Base-by-base conservation (phyloP, 148 eudicot species). In the Pouteria glomerata region DNA sequence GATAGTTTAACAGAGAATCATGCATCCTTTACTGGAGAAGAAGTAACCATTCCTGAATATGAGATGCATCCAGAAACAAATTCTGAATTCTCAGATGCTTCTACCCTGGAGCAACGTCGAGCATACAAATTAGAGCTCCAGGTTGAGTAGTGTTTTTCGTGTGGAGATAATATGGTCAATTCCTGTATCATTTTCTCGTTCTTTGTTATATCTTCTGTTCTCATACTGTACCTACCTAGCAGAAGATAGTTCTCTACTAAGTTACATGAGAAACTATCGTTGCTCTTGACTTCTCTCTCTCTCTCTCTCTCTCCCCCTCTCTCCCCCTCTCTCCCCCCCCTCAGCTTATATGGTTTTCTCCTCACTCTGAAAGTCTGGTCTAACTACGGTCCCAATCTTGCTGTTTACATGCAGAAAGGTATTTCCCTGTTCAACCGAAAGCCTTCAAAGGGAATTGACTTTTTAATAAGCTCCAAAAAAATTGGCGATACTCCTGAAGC, bases 401-500 rank as follows among this genome's bases (percentile, higher is more conserved):
- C 61, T 55, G 72, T 68, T 63, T 78, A 51, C 73, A n/a, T 86
- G 96, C 96, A 95, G 99, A 95, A 95, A 76, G 99, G 99, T 53
- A 77, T 92, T 72, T 80, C 94, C 15, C 75, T 89, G 78, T 95
- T 95, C 82, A 95, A 95, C 77, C 76, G 94, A 71, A 95, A 91
- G 76, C 97, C 99, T 77, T 87, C 97, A 63, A 95, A 89, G 87
- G 99, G 99, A 59, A 81, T 95, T 64, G 97, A 89, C 21, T 95
- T 89, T 70, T 71, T 95, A 71, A 85, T 88, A 72, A 91, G 86
- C 80, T 77, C 88, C 69, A 88, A 90, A 78, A 95, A 91, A 69
- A 78, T 91, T 70, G 90, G 85, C 53, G 75, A 79, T 44, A 84
- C 99, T 71, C 94, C 99, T 2, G 99, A 95, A 82, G 93, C 81